phyloP scores from a whole-genome alignment of 805 yeast species.

The Cephaloascus fragrans region DNA sequence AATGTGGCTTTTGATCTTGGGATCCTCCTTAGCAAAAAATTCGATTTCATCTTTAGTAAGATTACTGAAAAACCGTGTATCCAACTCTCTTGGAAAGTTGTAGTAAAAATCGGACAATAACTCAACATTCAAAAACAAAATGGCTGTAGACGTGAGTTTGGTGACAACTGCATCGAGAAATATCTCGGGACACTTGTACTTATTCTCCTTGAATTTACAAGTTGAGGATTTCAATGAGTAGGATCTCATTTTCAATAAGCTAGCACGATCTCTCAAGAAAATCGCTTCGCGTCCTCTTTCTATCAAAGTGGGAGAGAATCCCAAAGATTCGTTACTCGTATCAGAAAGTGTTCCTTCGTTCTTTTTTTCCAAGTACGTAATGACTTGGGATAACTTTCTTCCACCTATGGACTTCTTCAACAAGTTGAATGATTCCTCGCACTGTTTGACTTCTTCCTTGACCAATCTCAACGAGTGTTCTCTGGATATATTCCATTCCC shows the following conservation, averaged over 20 bases:
- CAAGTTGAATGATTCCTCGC: conserved; percentile 49
- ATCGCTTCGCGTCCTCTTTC: conserved; percentile 77
- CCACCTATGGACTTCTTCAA: conserved; percentile 73
- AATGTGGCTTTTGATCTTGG: conserved; percentile 80
- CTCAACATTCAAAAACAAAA: conserved; percentile 87
- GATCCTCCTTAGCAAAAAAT: conserved; percentile 88
- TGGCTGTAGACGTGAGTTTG: conserved; percentile 87
- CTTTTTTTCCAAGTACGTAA: conserved; percentile 55
- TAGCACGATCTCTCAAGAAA: conserved; percentile 66
- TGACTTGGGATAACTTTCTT: conserved; percentile 73
- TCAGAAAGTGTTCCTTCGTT: conserved; percentile 18
- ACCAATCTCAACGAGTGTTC: conserved; percentile 67
- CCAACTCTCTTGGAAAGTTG: conserved; percentile 91
- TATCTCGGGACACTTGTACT: conserved; percentile 89
- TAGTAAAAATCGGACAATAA: conserved; percentile 90
- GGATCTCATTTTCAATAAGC: conserved; percentile 64
- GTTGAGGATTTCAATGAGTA: conserved; percentile 64
- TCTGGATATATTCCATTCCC: conserved; percentile 82
- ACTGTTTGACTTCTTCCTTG: conserved; percentile 80
- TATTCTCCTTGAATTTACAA: conserved; percentile 72
- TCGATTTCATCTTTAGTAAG: conserved; percentile 74
- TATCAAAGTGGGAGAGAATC: conserved; percentile 70
- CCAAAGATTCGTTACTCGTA: conserved; percentile 62
- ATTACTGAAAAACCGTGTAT: conserved; percentile 53
- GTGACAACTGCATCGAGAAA: conserved; percentile 88